Percentiles rank a stretch among this genome's conserved stretches.
These are phyloP conservation scores for Casuarina equisetifolia DNA, from an alignment of 306 rosid species.

Conservation along the genomic window DNA sequence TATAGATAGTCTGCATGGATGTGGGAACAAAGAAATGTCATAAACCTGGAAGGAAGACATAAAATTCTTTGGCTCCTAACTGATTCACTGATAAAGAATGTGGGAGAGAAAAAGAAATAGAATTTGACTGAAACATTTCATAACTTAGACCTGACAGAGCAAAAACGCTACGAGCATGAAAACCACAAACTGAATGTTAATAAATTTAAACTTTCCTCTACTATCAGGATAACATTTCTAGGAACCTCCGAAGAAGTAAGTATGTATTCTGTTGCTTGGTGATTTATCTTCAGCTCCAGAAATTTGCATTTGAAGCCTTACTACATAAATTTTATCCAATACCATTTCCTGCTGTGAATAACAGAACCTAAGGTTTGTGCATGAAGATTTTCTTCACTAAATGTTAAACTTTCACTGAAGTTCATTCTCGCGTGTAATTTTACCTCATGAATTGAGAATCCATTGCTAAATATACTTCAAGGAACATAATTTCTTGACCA, in stretches of 20 bases:
- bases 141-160: background rate
- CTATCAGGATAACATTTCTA: background rate
- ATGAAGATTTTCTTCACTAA: background rate
- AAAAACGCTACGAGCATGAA: background rate
- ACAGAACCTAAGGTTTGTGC: background rate
- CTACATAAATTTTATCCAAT: background rate
- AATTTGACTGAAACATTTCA: background rate
- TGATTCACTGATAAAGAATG: background rate
- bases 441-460: background rate
- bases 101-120: background rate
- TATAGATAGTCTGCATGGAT: slow-evolving; percentile 79
- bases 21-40: slow-evolving; percentile 16
- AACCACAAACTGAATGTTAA: background rate
- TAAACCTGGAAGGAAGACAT: slow-evolving; percentile 14
- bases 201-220: background rate
- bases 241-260: background rate
- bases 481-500: background rate
- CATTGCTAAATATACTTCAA: background rate
- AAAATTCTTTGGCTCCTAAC: background rate
- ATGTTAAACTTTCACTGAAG: background rate
- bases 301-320: background rate
- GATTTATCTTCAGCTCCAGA: background rate
- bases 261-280: background rate
- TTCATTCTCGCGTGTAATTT: background rate
- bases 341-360: background rate